Percentiles rank a stretch among this genome's conserved stretches.
Conservation (phyloP, 2,329 filamentous ascomycete species). For the Penicillium sp. region DNA sequence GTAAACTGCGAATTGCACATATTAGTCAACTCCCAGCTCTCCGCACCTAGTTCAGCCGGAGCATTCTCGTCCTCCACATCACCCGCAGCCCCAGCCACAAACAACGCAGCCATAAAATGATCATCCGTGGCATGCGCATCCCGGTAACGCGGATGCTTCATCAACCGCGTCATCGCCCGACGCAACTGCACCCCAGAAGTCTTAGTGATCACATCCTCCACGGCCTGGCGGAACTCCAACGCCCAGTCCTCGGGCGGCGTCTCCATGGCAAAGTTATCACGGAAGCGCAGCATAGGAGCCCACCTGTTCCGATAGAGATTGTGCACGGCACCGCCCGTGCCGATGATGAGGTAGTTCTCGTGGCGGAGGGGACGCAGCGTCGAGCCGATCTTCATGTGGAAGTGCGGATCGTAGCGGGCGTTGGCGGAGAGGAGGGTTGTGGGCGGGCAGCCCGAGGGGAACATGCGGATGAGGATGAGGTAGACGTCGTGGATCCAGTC, state of each 20-base stretch:
- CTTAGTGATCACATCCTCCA: conserved; percentile 61
- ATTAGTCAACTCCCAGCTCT: conserved; percentile 68
- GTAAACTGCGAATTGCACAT: conserved; percentile 66
- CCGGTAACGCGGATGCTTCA: conserved; percentile 68
- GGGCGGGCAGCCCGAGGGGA: conserved; percentile 64
- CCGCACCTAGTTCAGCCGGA: conserved; percentile 46
- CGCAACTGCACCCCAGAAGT: conserved; percentile 58
- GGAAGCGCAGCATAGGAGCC: conserved; percentile 64
- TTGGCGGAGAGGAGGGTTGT: conserved; percentile 63
- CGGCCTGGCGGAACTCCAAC: conserved; percentile 66
- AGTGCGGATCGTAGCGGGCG: conserved; percentile 58
- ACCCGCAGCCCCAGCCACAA: conserved; percentile 61
- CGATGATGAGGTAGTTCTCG: conserved; percentile 60
- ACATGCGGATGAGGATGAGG: conserved; percentile 70
- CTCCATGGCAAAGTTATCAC: conserved; percentile 64
- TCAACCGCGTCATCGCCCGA: conserved; percentile 60
- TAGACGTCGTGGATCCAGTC: conserved; percentile 76
- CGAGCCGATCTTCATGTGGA: conserved; percentile 60
- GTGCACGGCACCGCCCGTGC: conserved; percentile 67
- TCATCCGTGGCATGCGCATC: conserved; percentile 72
- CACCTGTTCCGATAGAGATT: conserved; percentile 70
- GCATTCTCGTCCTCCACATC: conserved; percentile 50
- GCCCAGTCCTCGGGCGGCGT: conserved; percentile 62
- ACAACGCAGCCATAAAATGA: conserved; percentile 68
- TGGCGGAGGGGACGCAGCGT: conserved; percentile 58